A percentile compares a stretch with the other conserved stretches of the same genome.
Conservation (phyloP, 495 filamentous ascomycete species). For the Penicillium lagena region DNA sequence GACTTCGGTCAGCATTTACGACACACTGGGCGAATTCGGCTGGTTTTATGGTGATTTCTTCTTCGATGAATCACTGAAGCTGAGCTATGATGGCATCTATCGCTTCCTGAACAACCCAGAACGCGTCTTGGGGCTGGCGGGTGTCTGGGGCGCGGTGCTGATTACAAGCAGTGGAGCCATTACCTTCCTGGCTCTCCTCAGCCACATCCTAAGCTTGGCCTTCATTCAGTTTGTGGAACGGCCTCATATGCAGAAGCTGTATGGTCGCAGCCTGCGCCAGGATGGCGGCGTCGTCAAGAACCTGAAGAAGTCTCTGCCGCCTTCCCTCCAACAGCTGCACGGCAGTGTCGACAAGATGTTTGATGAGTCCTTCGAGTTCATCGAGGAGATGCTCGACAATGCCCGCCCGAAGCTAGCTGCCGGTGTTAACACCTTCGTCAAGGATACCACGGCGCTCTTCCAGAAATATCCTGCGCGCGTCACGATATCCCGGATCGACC, state of each 20-base stretch:
- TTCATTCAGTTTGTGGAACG: slow-evolving; percentile 94
- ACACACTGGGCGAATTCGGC: slow-evolving; percentile 94
- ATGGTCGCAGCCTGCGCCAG: slow-evolving; percentile 73
- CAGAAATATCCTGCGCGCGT: slow-evolving; percentile 84
- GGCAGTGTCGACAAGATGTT: slow-evolving; percentile 83
- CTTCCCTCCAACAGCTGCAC: slow-evolving; percentile 68
- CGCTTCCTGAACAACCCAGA: slow-evolving; percentile 97
- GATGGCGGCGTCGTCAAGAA: slow-evolving; percentile 90
- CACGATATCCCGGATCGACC: slow-evolving; percentile 73
- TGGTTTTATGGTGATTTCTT: slow-evolving; percentile 99
- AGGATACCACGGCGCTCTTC: slow-evolving; percentile 83
- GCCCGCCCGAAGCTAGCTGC: slow-evolving; percentile 84
- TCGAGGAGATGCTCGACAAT: slow-evolving; percentile 84
- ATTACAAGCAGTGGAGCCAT: slow-evolving; percentile 83
- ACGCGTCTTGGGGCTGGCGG: slow-evolving; percentile 85
- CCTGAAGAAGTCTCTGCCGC: slow-evolving; percentile 79
- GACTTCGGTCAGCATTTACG: slow-evolving; percentile 91
- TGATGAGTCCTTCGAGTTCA: slow-evolving; percentile 73
- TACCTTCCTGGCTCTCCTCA: slow-evolving; percentile 75
- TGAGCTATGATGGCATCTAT: slow-evolving; percentile 96
- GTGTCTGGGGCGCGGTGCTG: slow-evolving; percentile 91
- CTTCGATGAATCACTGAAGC: slow-evolving; percentile 70
- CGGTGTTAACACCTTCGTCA: slow-evolving; percentile 78
- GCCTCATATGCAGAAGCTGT: slow-evolving; percentile 98
- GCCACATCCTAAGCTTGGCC: slow-evolving; percentile 73